Evolutionary conservation across 495 filamentous ascomycete genomes (phyloP), one percentile per base, ranked within the genome.

Genomic region (Talaromyces nanjingensis): DNA sequence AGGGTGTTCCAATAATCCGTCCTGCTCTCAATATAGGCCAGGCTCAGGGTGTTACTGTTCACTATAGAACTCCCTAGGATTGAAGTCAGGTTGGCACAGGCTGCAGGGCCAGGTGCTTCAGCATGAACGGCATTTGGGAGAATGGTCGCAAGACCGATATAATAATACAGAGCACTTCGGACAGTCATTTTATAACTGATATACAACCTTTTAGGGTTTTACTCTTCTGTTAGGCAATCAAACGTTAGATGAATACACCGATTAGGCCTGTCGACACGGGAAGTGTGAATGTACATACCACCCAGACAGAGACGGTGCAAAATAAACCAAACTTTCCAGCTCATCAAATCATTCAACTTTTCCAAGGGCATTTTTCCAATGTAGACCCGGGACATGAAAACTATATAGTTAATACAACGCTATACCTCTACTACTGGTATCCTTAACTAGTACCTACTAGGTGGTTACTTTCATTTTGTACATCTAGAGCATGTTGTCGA

Each of bases 1-100:
- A 68, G 67, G 0, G 78, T 77, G 16, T 76, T 81, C 78, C 77
- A 83, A 64, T 83, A 84, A 45, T 81, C 69, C 37, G 42, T 57
- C 14, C 18, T 8, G 45, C 69, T 71, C 2, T 59, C 49, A 31
- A 62, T 59, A 49, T 73, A 73, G 7, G 63, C 47, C 12, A 63
- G 25, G 57, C 59, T 69, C 22, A 68, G 31, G n/a, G 63, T 29
- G 33, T 56, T 68, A n/a, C 29, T 67, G 47, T 34, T 39, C 20
- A 73, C 67, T 63, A 54, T 54, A 1, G 49, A 54, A 22, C 18
- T 54, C 8, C 49, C 49, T 18, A 54, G 4, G 14, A 54, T 54
- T 54, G 49, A 54, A 8, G 49, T 54, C 49, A 54, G 24, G 49
- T 54, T 54, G 20, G 49, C 49, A 54, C 49, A 54, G 49, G 49